Conservation (phyloP, 345 rosid species). For the Passiflora organensis region DNA sequence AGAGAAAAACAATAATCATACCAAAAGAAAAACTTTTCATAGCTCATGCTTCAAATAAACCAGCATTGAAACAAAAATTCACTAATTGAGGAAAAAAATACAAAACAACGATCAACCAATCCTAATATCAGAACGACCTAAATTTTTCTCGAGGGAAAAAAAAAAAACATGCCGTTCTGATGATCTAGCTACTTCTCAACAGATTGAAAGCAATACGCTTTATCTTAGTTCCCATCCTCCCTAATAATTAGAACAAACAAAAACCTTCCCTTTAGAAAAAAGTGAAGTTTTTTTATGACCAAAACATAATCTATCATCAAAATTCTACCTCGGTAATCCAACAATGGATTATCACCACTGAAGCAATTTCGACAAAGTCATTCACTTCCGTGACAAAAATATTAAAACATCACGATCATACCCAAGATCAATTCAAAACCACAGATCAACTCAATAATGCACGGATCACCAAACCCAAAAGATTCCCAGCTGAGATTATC, state of each 20-base stretch:
- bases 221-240: slow-evolving; percentile 7
- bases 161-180: neutral
- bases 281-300: slow-evolving; percentile 5
- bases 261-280: slow-evolving; percentile 11
- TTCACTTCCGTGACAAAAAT: neutral
- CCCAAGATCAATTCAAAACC: neutral
- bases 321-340: neutral
- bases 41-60: slow-evolving; percentile 1
- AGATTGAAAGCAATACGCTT: neutral
- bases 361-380: neutral
- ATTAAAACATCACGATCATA: neutral
- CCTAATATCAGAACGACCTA: neutral
- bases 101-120: slow-evolving; percentile 7
- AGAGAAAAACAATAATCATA: neutral
- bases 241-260: slow-evolving; percentile 5
- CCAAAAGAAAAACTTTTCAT: too few relatives aligned
- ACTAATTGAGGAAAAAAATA: neutral
- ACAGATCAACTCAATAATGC: slow-evolving; percentile 12
- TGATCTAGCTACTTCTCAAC: neutral
- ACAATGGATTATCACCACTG: neutral
- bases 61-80: neutral
- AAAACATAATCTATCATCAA: slow-evolving; percentile 6
- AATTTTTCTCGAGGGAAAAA: too few relatives aligned
- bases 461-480: slow-evolving; percentile 16
- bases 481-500: slow-evolving; percentile 19